Percentiles rank a stretch among this genome's conserved stretches.
These are phyloP conservation scores for Linnemannia exigua DNA, from an alignment of 192 early-diverging fungal species.

Conservation along the genomic window DNA sequence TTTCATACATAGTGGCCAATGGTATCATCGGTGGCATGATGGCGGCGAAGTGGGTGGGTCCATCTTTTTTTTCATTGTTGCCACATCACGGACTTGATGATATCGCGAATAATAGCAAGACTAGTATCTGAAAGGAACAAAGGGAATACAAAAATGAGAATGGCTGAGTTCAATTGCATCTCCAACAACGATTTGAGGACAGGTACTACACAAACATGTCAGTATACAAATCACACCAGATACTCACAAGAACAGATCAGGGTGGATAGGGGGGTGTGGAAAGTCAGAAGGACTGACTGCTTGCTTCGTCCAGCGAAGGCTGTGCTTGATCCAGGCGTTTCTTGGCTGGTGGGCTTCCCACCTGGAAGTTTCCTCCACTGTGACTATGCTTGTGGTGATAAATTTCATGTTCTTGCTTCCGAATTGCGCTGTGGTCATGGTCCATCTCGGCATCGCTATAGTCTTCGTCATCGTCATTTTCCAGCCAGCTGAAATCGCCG, in stretches of 20 bases:
- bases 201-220: neutral
- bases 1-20: neutral
- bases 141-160: neutral
- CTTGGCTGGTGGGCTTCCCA: conserved; percentile 6
- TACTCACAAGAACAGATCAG: neutral
- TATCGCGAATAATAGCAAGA: neutral
- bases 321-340: conserved; percentile 7
- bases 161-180: neutral
- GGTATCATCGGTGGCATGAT: neutral
- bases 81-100: neutral
- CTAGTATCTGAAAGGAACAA: neutral
- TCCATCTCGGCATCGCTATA: neutral
- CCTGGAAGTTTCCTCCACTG: neutral
- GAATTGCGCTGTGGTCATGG: neutral
- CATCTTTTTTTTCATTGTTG: neutral
- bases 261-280: neutral
- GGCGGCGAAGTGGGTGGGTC: neutral
- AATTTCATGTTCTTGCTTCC: neutral
- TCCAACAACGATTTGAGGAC: neutral
- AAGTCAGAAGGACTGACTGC: conserved; percentile 22
- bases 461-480: conserved; percentile 33
- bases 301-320: conserved; percentile 36
- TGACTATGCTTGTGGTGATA: neutral
- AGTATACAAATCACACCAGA: neutral
- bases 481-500: conserved; percentile 37